Evolutionary conservation across 257 asterid genomes (phyloP).

Genomic region (Jasminum sambac): DNA sequence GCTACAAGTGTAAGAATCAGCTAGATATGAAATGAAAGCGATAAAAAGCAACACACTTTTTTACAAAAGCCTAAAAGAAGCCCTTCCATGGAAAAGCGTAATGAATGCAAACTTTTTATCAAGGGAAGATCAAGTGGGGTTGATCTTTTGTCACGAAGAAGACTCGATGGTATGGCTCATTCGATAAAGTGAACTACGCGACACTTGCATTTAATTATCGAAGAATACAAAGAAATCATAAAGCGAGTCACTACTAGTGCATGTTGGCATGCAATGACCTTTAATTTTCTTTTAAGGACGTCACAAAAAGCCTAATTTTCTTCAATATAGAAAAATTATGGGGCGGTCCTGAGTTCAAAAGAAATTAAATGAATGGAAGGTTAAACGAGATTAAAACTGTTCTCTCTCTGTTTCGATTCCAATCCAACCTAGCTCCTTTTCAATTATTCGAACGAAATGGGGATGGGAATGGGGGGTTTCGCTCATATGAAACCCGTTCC

Average conservation of each 20-base stretch:
- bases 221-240: not conserved
- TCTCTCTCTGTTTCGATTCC: too few species aligned
- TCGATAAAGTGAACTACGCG: not conserved
- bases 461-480: too few species aligned
- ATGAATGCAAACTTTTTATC: slow-evolving; percentile 36
- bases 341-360: too few species aligned
- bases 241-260: not conserved
- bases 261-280: too few species aligned
- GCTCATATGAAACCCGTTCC: too few species aligned
- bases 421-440: too few species aligned
- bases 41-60: slow-evolving; percentile 32
- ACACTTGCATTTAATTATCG: not conserved
- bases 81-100: slow-evolving; percentile 28
- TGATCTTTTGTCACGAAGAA: slow-evolving; percentile 32
- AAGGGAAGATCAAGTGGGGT: slow-evolving; percentile 24
- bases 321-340: too few species aligned
- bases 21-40: slow-evolving; percentile 22
- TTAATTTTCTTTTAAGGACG: too few species aligned
- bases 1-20: slow-evolving; percentile 28
- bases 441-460: too few species aligned
- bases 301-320: too few species aligned
- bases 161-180: slow-evolving; percentile 14
- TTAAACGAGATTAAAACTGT: too few species aligned
- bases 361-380: too few species aligned
- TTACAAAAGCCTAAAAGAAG: slow-evolving; percentile 23